Evolutionary conservation across 257 asterid species (phyloP).

Genomic region (Ilex aquifolium): DNA sequence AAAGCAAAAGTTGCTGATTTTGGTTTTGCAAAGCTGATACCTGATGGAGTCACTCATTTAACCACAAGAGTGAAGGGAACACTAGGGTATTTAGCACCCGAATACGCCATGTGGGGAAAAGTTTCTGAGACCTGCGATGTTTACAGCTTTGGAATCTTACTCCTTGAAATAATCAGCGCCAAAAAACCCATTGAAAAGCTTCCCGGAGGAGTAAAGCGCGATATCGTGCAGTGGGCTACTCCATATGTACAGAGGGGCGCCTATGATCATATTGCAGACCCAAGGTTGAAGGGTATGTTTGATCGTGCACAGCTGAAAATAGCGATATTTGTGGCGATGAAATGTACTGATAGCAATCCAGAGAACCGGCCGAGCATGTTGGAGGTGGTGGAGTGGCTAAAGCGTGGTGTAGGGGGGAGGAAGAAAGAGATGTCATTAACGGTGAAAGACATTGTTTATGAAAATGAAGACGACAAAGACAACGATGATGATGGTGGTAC

Average conservation of each 20-base stretch:
- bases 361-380: slow-evolving; percentile 67
- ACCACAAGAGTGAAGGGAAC: slow-evolving; percentile 82
- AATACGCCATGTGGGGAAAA: slow-evolving; percentile 86
- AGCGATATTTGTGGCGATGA: slow-evolving; percentile 38
- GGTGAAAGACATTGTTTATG: slow-evolving; percentile 10
- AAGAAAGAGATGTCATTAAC: slow-evolving; percentile 18
- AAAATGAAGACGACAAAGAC: slow-evolving; percentile 8
- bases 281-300: slow-evolving; percentile 49
- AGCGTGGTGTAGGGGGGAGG: slow-evolving; percentile 26
- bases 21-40: slow-evolving; percentile 68
- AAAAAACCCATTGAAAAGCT: slow-evolving; percentile 67
- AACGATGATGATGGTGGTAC: slow-evolving; percentile 18
- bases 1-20: slow-evolving; percentile 75
- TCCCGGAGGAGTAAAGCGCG: slow-evolving; percentile 59
- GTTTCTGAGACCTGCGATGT: slow-evolving; percentile 79
- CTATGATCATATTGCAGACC: slow-evolving; percentile 58
- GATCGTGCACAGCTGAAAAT: slow-evolving; percentile 30
- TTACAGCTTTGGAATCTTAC: slow-evolving; percentile 70
- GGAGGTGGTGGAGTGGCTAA: slow-evolving; percentile 61
- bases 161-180: slow-evolving; percentile 56
- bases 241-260: slow-evolving; percentile 48
- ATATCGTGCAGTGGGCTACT: slow-evolving; percentile 63
- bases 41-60: slow-evolving; percentile 66
- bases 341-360: slow-evolving; percentile 45
- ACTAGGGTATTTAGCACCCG: slow-evolving; percentile 73